phyloP scores from a whole-genome alignment of 352 stramenopile genomes.

The Pythium rhizo-oryzae region DNA sequence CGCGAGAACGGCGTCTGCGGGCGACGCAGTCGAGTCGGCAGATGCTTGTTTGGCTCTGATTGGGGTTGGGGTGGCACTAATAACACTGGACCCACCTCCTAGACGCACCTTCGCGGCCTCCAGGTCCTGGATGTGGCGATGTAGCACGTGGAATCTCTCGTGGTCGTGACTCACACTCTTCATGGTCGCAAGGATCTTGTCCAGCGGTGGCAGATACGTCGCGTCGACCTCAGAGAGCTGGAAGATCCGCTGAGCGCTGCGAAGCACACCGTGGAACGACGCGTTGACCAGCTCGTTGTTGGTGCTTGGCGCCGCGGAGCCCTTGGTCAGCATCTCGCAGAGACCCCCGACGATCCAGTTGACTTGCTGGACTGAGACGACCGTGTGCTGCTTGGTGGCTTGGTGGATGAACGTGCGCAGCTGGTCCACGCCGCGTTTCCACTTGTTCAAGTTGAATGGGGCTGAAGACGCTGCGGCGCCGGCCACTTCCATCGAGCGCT shows the following conservation, averaged over 20 bases:
- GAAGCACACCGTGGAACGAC: neutral
- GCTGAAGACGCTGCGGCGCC: neutral
- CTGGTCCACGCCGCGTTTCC: neutral
- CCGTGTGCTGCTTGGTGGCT: neutral
- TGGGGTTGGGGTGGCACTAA: neutral
- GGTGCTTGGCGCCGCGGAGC: neutral
- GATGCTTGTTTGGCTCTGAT: neutral
- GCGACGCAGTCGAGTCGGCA: neutral
- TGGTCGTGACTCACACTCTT: neutral
- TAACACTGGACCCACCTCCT: neutral
- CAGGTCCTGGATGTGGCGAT: neutral
- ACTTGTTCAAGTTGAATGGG: conserved; percentile 4
- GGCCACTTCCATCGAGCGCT: neutral
- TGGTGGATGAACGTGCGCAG: neutral
- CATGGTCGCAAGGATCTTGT: neutral
- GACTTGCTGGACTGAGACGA: neutral
- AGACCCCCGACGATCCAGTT: neutral
- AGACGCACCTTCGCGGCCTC: neutral
- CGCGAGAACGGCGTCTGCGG: neutral
- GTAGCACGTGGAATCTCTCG: neutral
- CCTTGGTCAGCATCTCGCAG: conserved; percentile 2
- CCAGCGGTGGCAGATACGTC: neutral
- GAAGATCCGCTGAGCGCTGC: neutral
- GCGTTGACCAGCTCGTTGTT: neutral
- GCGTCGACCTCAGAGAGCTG: neutral